Evolutionary conservation across 306 rosid genomes (phyloP).

Genomic region (Corylus americana): DNA sequence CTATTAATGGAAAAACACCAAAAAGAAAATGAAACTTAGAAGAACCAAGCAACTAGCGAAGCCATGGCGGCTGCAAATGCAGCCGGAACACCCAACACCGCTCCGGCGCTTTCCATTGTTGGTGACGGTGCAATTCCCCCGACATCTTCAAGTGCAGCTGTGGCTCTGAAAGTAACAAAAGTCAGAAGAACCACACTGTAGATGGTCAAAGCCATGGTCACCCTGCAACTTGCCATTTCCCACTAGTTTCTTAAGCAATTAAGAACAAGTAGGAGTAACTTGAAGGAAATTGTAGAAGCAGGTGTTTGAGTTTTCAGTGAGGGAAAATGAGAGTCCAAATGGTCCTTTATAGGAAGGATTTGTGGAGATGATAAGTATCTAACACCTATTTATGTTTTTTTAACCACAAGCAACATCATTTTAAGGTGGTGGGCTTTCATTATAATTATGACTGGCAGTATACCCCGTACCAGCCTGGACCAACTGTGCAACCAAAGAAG

Average conservation of each 20-base stretch:
- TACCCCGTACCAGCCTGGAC: slow-evolving; percentile 28
- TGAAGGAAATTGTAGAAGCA: background rate
- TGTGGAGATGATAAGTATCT: slow-evolving; percentile 2
- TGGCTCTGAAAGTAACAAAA: slow-evolving; percentile 32
- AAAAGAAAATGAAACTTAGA: slow-evolving; percentile 24
- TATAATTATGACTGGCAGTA: background rate
- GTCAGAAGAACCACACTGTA: slow-evolving; percentile 44
- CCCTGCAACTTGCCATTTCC: slow-evolving; percentile 30
- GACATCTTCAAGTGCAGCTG: slow-evolving; percentile 39
- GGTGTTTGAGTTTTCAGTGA: background rate
- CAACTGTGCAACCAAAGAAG: background rate
- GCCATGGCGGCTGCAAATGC: slow-evolving; percentile 42
- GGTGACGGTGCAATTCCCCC: slow-evolving; percentile 67
- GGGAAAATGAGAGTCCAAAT: background rate
- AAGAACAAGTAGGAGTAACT: background rate
- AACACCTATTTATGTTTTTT: slow-evolving; percentile 11
- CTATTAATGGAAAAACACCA: slow-evolving; percentile 6
- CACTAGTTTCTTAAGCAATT: background rate
- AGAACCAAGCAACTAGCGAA: slow-evolving; percentile 47
- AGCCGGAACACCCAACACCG: slow-evolving; percentile 28
- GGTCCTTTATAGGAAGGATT: slow-evolving; percentile 24
- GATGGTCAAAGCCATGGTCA: slow-evolving; percentile 41
- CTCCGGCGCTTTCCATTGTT: slow-evolving; percentile 56
- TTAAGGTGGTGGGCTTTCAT: slow-evolving; percentile 17
- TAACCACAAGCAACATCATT: slow-evolving; percentile 32